Base-by-base conservation (phyloP, 1,139 yeast species). In the Martiniozyma asiatica region DNA sequence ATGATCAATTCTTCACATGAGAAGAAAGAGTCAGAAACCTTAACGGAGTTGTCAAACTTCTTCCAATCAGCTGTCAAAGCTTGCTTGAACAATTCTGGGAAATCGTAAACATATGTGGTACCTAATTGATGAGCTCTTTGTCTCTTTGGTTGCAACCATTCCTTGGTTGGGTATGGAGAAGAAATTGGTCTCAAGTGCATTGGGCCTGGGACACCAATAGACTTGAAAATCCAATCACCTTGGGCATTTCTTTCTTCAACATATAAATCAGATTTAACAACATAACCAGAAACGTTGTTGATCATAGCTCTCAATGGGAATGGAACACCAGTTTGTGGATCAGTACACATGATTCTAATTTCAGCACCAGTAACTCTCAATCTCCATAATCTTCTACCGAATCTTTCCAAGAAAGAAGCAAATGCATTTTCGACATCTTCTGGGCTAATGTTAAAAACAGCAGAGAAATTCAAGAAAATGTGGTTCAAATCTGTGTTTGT, bases 111-210 rank as follows among this genome's bases (percentile, higher is more conserved):
- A 53, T 84, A 89, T 15, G 98, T 87, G 12, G 98, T 89, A 41
- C 98, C 98, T 89, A 89, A 81, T 51, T 84, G 71, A 60, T 89
- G 97, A 29, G 98, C 98, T 64, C 80, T 82, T 65, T 92, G 92
- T 63, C 98, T 85, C 61, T 89, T 89, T 48, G 97, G 96, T 65
- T 89, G 98, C 50, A 89, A 69, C 61, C 94, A 87, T 61, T 89
- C 98, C 66, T 89, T 89, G 24, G 93, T 94, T 35, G 97, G 93
- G 54, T 89, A 92, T 33, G 97, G 95, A 32, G 96, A 81, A 28
- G 89, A 80, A 48, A 89, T 85, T 32, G 95, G 79, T 60, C 97
- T 77, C 63, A 89, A 68, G 54, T 89, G 98, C 98, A 89, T 89
- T 18, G 92, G 72, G 21, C 98, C 98, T 33, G 96, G 94, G 43